A percentile compares a stretch with the other conserved stretches of the same genome.
Conservation (phyloP, 805 yeast species). For the Saitoella complicata region DNA sequence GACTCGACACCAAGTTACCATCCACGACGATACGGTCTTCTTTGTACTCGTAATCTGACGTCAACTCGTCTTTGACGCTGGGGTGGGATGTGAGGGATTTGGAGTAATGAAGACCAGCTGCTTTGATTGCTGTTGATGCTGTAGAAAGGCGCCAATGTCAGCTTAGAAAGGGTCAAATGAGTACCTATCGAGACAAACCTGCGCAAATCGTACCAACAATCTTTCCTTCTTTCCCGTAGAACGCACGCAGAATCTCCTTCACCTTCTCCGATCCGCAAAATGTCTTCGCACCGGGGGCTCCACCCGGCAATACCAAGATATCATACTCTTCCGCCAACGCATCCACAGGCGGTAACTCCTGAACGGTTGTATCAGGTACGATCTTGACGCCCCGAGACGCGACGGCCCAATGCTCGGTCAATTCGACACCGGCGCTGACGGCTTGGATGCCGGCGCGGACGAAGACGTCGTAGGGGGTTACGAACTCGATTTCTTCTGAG, state of each 20-base stretch:
- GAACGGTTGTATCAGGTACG: background rate
- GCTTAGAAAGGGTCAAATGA: too few species aligned
- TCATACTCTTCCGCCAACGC: slow-evolving; percentile 1
- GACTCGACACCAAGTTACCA: too few species aligned
- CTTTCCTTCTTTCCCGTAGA: background rate
- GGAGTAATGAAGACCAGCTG: too few species aligned
- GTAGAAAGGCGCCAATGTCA: too few species aligned
- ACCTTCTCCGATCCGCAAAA: background rate
- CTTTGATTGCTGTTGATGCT: too few species aligned
- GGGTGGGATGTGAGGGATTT: too few species aligned
- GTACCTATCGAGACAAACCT: background rate
- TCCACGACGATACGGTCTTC: too few species aligned
- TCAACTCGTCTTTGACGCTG: too few species aligned
- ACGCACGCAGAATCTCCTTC: background rate
- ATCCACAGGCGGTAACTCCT: background rate
- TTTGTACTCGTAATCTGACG: too few species aligned
- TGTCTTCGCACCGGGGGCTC: background rate
- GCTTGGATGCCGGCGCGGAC: background rate
- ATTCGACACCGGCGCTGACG: slow-evolving; percentile 1
- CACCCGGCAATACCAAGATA: slow-evolving; percentile 1
- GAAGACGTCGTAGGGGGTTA: slow-evolving; percentile 2
- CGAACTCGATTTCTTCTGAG: slow-evolving; percentile 2
- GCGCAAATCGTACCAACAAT: slow-evolving; percentile 3
- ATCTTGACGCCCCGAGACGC: slow-evolving; percentile 1
- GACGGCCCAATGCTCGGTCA: background rate